These are phyloP conservation scores for Aspergillus fischeri DNA, from an alignment of 2,329 filamentous ascomycete species.

Conservation along the genomic window DNA sequence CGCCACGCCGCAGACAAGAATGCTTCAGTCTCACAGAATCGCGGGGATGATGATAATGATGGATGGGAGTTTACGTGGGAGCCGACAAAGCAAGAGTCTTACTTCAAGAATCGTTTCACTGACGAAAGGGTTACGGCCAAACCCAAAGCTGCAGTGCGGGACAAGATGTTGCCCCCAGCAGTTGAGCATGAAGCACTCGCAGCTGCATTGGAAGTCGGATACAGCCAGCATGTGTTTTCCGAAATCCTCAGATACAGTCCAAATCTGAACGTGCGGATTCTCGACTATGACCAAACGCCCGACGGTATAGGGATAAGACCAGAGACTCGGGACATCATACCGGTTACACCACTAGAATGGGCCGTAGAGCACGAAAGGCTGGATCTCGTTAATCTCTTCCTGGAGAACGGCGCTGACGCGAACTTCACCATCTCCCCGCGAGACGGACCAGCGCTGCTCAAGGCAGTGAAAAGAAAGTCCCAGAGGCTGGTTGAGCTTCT, in stretches of 20 bases:
- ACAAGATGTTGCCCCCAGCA: not conserved
- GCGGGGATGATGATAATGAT: constrained; percentile 4
- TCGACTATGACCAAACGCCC: constrained; percentile 1
- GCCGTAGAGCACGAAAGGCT: constrained; percentile 6
- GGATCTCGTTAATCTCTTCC: constrained; percentile 4
- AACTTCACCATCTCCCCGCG: not conserved
- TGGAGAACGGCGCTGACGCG: constrained; percentile 5
- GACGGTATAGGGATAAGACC: not conserved
- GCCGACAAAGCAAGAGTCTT: constrained; percentile 1
- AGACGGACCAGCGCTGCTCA: constrained; percentile 1
- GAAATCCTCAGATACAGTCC: constrained; percentile 3
- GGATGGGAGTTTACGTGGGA: constrained; percentile 5
- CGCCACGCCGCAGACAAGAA: not conserved
- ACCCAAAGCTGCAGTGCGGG: not conserved
- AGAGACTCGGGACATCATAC: not conserved
- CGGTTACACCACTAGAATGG: constrained; percentile 10
- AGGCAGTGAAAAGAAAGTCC: not conserved
- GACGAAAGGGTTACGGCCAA: constrained; percentile 4
- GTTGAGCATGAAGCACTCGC: constrained; percentile 3
- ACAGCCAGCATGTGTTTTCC: constrained; percentile 3
- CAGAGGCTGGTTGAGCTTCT: constrained; percentile 1
- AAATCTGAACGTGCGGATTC: constrained; percentile 3
- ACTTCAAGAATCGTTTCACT: constrained; percentile 6
- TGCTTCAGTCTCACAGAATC: not conserved
- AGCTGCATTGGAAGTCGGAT: constrained; percentile 7